Evolutionary conservation across 1,284 basidiomycete genomes (phyloP), one percentile per base, ranked within the genome.

Genomic region (Microbotryum scabiosae): DNA sequence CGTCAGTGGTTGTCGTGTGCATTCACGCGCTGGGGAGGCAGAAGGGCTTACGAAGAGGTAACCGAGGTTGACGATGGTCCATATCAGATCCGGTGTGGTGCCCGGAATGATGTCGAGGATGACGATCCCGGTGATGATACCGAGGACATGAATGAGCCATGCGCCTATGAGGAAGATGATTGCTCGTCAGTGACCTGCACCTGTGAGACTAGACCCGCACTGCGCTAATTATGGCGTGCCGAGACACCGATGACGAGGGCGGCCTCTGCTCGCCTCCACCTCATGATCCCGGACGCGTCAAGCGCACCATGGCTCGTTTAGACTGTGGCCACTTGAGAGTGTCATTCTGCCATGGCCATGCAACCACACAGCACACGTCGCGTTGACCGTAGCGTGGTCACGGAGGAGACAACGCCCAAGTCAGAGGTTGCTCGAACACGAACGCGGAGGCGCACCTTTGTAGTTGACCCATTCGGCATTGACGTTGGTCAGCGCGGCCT

Each of bases 381-480:
- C 30, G 30, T 30, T 10, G 30, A 2, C 30, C 30, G 30, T 30
- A 30, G 30, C 30, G 10, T 10, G 30, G 30, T 9, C 84, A 75
- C 97, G 94, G 66, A 98, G 30, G 28, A 30, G 30, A 30, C 30
- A 9, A 30, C 30, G 30, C 30, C 30, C 96, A 68, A 93, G 79
- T 94, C 94, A 97, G 68, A 93, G 92, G 67, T 90, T 93, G 67
- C 7, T 47, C 53, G 8, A 57, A 51, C 23, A n/a, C 21, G 41
- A 49, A 54, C 18, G 3, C 7, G 9, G 16, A 76, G 16, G 36
- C 82, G 61, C 55, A 91, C 93, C 94, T 78, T 98, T 98, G 65
- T 88, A 85, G 74, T 99, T 97, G 72, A 98, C 96, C 94, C 94
- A 99, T 72, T 92, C 86, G 10, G 91, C 92, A 75, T 99, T 99